Evolutionary conservation across 345 rosid genomes (phyloP).

Genomic region (Acer yangbiense): DNA sequence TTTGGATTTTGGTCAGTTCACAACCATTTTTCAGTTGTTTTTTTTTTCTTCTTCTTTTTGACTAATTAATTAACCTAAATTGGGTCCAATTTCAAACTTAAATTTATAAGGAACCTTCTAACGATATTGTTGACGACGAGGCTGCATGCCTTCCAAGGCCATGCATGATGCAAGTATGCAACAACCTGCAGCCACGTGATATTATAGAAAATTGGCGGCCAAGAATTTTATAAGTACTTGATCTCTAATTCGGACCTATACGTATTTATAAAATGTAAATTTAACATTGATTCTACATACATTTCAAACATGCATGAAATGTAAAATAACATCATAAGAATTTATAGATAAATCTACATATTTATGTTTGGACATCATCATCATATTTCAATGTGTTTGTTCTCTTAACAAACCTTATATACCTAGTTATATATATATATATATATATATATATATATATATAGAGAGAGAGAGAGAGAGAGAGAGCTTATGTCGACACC

Average conservation of each 20-base stretch:
- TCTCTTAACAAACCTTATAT: too few relatives aligned
- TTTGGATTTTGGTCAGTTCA: not conserved
- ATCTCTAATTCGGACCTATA: not conserved
- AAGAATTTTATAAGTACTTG: not conserved
- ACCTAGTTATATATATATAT: not conserved
- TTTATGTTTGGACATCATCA: not conserved
- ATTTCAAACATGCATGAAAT: not conserved
- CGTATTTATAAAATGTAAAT: not conserved
- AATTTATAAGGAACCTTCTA: not conserved
- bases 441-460: too few relatives aligned
- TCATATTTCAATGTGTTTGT: not conserved
- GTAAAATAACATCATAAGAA: not conserved
- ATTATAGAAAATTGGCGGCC: not conserved
- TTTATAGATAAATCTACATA: not conserved
- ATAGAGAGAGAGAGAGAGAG: too few relatives aligned
- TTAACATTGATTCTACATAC: not conserved
- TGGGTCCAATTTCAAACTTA: not conserved
- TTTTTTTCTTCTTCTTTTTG: constrained; percentile 3
- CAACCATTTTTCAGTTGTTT: not conserved
- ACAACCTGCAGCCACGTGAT: not conserved
- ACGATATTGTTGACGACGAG: not conserved
- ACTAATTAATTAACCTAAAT: not conserved
- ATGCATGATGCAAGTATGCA: not conserved
- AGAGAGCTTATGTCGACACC: not conserved
- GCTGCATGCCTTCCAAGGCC: not conserved